Conservation (phyloP, 2,329 filamentous ascomycete genomes). For the Helotiales sp. region DNA sequence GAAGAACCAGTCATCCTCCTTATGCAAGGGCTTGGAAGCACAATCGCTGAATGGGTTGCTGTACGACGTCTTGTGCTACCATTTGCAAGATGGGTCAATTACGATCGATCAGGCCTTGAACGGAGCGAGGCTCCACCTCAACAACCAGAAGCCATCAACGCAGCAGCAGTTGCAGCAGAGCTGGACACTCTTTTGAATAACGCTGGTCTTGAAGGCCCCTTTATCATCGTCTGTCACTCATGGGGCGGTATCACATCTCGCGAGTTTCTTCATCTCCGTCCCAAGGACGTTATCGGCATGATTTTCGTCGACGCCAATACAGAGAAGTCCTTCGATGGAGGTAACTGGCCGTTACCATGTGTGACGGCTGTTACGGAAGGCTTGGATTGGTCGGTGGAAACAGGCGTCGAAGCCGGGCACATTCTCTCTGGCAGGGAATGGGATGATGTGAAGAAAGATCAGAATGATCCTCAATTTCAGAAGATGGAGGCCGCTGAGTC, state of each 20-base stretch:
- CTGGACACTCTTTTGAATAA: slow-evolving; percentile 16
- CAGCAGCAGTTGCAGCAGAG: slow-evolving; percentile 11
- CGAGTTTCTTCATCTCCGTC: slow-evolving; percentile 18
- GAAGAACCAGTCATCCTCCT: slow-evolving; percentile 26
- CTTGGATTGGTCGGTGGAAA: slow-evolving; percentile 3
- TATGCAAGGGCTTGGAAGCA: slow-evolving; percentile 28
- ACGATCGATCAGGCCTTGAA: slow-evolving; percentile 30
- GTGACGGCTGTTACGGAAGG: background rate
- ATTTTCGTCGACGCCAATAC: slow-evolving; percentile 21
- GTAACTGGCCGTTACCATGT: slow-evolving; percentile 4
- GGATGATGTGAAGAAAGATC: background rate
- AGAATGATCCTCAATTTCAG: background rate
- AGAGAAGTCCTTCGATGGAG: slow-evolving; percentile 9
- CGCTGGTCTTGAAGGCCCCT: slow-evolving; percentile 8
- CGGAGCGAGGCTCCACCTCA: slow-evolving; percentile 18
- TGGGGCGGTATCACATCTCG: slow-evolving; percentile 17
- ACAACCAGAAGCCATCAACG: slow-evolving; percentile 8
- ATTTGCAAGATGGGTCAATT: slow-evolving; percentile 26
- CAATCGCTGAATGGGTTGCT: slow-evolving; percentile 26
- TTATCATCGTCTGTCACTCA: slow-evolving; percentile 18
- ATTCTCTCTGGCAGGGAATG: slow-evolving; percentile 11
- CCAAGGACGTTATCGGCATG: slow-evolving; percentile 18
- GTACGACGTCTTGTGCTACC: slow-evolving; percentile 24
- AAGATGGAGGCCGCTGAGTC: slow-evolving; percentile 9
- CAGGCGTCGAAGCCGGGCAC: slow-evolving; percentile 2